These are phyloP conservation scores for Tulasnella sp. DNA, from an alignment of 768 basidiomycete species.

Conservation along the genomic window DNA sequence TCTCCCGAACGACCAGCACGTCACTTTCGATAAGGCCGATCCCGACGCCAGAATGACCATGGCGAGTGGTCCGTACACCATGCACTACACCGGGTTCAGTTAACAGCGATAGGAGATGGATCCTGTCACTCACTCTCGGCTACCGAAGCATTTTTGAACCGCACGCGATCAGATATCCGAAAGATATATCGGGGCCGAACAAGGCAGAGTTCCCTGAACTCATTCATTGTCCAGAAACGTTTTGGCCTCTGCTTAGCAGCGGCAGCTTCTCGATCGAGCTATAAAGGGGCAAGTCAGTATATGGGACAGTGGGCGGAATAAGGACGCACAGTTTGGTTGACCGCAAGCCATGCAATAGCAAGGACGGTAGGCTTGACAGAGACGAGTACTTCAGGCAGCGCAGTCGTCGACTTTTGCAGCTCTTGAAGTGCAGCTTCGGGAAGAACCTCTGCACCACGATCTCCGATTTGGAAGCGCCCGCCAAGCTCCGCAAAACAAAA, in stretches of 20 bases:
- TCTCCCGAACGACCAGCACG: slow-evolving; percentile 54
- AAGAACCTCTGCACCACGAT: slow-evolving; percentile 37
- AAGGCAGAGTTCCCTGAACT: slow-evolving; percentile 51
- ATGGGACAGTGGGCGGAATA: neutral
- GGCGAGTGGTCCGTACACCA: slow-evolving; percentile 43
- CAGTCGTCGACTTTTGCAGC: neutral
- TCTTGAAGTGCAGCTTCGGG: slow-evolving; percentile 1
- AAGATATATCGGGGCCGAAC: slow-evolving; percentile 53
- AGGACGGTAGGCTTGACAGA: slow-evolving; percentile 64
- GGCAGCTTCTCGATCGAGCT: slow-evolving; percentile 53
- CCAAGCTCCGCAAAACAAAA: slow-evolving; percentile 66
- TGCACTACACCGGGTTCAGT: slow-evolving; percentile 17
- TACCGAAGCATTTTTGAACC: slow-evolving; percentile 35
- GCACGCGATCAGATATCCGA: slow-evolving; percentile 61
- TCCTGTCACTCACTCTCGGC: slow-evolving; percentile 3
- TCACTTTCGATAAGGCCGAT: slow-evolving; percentile 35
- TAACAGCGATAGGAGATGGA: neutral
- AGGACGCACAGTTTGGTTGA: slow-evolving; percentile 60
- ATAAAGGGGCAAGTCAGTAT: neutral
- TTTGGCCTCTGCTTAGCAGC: slow-evolving; percentile 50
- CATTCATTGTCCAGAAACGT: slow-evolving; percentile 58
- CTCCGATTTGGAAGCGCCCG: slow-evolving; percentile 61
- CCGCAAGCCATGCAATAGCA: slow-evolving; percentile 73
- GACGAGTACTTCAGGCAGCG: slow-evolving; percentile 47
- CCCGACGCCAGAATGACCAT: slow-evolving; percentile 42